Base-by-base conservation (phyloP, 805 yeast genomes). In the Ogataea glucozyma region DNA sequence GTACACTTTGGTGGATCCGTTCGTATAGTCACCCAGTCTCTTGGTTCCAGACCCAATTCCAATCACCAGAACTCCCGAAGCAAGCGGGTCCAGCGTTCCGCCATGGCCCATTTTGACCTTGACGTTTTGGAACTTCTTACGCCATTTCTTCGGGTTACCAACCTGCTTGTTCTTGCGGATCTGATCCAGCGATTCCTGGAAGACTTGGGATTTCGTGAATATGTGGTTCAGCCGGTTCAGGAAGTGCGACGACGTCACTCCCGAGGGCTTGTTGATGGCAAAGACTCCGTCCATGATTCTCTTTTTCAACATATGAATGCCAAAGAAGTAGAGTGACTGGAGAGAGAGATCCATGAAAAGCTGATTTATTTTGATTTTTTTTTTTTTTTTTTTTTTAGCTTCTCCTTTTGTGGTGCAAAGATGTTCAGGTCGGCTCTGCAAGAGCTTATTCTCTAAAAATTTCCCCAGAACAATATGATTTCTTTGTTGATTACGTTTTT, bases 21-120 rank as follows among this genome's bases (percentile, higher is more conserved):
- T 80, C 16, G 91, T 70, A 57, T 85, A 89, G 46, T 76, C 70
- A 43, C 80, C 83, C 31, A 93, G 69, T 58, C 76, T 70, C 61
- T 91, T 95, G 2, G 99, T 93, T 3, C 99, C 99, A 1, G 72
- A 49, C 5, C 97, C 97, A n/a, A 93, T 78, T 4, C 99, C 99
- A 42, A 93, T 73, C 2, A 95, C 91, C 31, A 87, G 64, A 1
- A 91, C 90, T 9, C 99, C 99, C n/a, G 89, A 81, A 0, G 99
- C 99, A 31, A 87, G 66, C 0, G 98, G 97, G 58, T 93, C 99
- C 27, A 93, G 70, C 0, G 99, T 93, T 8, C 99, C 99, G 14
- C 99, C 99, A 63, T 93, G 99, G 1, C 99, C 99, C 72, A 91
- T 84, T 58, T 93, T 93, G 24, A 90, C 81, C 54, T 81, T 82